These are phyloP conservation scores for Magnusiomyces sp. DNA, from an alignment of 1,139 yeast species.

Conservation along the genomic window DNA sequence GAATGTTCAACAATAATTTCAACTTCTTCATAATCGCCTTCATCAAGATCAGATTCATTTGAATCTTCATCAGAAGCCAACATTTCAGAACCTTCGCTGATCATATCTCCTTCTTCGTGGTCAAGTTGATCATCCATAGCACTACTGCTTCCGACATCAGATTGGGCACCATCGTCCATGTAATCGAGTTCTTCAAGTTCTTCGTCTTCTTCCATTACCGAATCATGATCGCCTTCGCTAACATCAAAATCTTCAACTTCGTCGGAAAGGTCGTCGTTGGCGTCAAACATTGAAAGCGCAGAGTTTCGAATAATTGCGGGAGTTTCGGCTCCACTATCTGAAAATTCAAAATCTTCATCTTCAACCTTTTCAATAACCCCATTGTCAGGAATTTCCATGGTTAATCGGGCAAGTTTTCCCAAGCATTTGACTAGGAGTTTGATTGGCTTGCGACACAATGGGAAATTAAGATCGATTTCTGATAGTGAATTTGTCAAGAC, in stretches of 20 bases:
- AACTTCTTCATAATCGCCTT: constrained; percentile 32
- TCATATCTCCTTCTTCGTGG: constrained; percentile 19
- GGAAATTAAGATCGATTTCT: constrained; percentile 62
- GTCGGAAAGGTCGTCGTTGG: constrained; percentile 65
- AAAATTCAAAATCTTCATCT: constrained; percentile 50
- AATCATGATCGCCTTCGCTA: constrained; percentile 28
- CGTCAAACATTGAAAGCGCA: constrained; percentile 89
- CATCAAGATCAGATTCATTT: constrained; percentile 15
- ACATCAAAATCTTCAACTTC: constrained; percentile 41
- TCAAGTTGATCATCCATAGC: constrained; percentile 31
- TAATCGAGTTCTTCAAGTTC: constrained; percentile 27
- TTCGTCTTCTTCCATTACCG: constrained; percentile 25
- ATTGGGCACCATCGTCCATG: constrained; percentile 28
- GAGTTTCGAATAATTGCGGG: constrained; percentile 83
- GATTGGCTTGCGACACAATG: constrained; percentile 52
- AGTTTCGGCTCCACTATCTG: constrained; percentile 48
- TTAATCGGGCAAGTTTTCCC: constrained; percentile 47
- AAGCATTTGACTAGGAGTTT: constrained; percentile 53
- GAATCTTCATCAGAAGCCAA: constrained; percentile 27
- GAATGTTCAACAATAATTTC: constrained; percentile 22
- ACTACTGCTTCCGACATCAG: constrained; percentile 28
- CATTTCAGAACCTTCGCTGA: constrained; percentile 16
- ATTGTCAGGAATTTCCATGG: constrained; percentile 27
- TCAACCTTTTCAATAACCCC: constrained; percentile 43
- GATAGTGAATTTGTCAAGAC: constrained; percentile 52